Conservation (phyloP, 768 basidiomycete genomes). For the Termitomyces sp. region DNA sequence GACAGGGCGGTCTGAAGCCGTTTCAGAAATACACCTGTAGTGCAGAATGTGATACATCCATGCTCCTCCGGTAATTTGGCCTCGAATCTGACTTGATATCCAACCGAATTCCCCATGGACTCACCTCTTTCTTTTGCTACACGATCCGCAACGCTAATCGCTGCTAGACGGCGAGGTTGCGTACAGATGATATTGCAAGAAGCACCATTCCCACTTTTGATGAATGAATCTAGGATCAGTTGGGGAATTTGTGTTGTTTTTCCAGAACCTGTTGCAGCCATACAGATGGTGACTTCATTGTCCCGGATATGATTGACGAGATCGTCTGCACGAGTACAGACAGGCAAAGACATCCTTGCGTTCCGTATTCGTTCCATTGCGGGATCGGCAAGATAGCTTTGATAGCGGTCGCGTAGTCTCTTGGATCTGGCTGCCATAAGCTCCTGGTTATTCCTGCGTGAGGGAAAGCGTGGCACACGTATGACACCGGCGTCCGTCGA, state of each 20-base stretch:
- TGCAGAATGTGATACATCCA: conserved; percentile 89
- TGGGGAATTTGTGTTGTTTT: conserved; percentile 97
- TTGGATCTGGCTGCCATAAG: conserved; percentile 48
- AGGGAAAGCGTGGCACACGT: neutral
- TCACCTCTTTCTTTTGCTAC: conserved; percentile 88
- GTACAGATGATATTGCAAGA: conserved; percentile 89
- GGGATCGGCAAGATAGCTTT: conserved; percentile 58
- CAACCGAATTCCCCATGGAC: conserved; percentile 61
- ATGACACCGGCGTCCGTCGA: neutral
- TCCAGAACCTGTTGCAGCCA: conserved; percentile 88
- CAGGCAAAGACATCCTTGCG: conserved; percentile 65
- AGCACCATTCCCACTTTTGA: conserved; percentile 72
- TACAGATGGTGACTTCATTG: conserved; percentile 83
- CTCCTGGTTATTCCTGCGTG: conserved; percentile 20
- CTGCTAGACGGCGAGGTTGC: conserved; percentile 87
- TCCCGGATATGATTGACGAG: conserved; percentile 63
- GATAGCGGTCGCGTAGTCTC: conserved; percentile 44
- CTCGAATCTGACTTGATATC: conserved; percentile 93
- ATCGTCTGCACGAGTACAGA: conserved; percentile 60
- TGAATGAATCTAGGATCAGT: conserved; percentile 81
- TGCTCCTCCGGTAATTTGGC: conserved; percentile 69
- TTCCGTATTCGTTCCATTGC: conserved; percentile 58
- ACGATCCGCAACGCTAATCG: conserved; percentile 86
- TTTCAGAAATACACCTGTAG: conserved; percentile 86
- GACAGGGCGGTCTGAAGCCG: conserved; percentile 73